These are phyloP conservation scores for Talaromyces sp. DNA, from an alignment of 2,329 filamentous ascomycete species.

Conservation along the genomic window DNA sequence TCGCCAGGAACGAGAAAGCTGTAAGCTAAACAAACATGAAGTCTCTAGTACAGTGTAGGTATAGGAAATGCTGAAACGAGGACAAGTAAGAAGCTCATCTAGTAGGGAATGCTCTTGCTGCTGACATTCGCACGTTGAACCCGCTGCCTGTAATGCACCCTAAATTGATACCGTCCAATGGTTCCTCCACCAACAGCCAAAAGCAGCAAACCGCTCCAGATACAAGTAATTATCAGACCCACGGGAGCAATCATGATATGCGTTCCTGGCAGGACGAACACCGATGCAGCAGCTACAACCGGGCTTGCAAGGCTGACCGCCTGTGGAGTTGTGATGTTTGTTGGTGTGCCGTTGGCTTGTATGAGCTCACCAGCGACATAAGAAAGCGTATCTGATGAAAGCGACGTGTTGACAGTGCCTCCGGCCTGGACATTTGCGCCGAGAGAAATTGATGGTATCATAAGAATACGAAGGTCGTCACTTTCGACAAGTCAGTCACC, in stretches of 20 bases:
- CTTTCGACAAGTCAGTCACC: conserved; percentile 9
- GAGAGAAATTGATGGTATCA: conserved; percentile 35
- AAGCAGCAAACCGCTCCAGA: conserved; percentile 33
- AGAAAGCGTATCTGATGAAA: conserved; percentile 35
- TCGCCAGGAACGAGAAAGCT: neutral
- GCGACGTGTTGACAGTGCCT: conserved; percentile 24
- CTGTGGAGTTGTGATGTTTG: conserved; percentile 26
- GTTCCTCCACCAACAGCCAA: conserved; percentile 33
- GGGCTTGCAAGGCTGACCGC: conserved; percentile 23
- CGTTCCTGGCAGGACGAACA: conserved; percentile 33
- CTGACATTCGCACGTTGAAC: conserved; percentile 14
- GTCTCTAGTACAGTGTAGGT: neutral
- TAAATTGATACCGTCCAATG: conserved; percentile 30
- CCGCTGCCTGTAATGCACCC: conserved; percentile 31
- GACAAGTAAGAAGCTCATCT: neutral
- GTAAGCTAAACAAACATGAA: neutral
- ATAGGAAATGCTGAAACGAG: neutral
- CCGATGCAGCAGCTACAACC: conserved; percentile 24
- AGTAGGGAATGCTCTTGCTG: conserved; percentile 1
- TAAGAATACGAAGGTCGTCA: conserved; percentile 29
- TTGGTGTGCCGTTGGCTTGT: conserved; percentile 22
- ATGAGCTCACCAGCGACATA: conserved; percentile 35
- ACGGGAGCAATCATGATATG: conserved; percentile 31
- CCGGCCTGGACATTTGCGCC: conserved; percentile 23
- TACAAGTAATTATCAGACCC: conserved; percentile 31